These are phyloP conservation scores for Boletus rubroflammeus DNA, from an alignment of 768 basidiomycete species.

Conservation along the genomic window DNA sequence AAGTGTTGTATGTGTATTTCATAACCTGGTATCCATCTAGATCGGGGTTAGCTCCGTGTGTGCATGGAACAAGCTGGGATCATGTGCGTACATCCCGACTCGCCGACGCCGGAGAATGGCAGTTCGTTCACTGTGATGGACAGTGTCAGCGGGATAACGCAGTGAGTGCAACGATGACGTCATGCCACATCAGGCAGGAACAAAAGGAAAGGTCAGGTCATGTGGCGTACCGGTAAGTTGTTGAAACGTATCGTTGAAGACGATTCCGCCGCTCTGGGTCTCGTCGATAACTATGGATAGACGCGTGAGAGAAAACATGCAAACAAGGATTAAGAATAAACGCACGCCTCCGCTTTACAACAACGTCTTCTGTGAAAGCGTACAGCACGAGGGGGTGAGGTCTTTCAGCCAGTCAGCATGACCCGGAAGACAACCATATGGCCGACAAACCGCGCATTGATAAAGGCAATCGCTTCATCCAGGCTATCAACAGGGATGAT, in stretches of 20 bases:
- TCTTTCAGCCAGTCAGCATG: conserved; percentile 30
- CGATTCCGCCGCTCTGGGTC: conserved; percentile 55
- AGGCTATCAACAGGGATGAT: conserved; percentile 55
- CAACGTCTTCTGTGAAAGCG: conserved; percentile 51
- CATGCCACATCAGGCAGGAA: not conserved
- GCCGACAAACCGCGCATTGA: conserved; percentile 46
- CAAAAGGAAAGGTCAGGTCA: not conserved
- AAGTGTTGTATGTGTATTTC: conserved; percentile 53
- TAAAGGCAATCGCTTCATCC: conserved; percentile 52
- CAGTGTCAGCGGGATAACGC: not conserved
- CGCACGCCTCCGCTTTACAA: conserved; percentile 39
- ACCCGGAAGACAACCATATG: not conserved
- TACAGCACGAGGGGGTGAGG: conserved; percentile 62
- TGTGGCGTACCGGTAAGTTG: conserved; percentile 44
- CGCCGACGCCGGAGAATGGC: conserved; percentile 55
- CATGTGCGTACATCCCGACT: conserved; percentile 55
- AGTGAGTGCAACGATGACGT: conserved; percentile 8
- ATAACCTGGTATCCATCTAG: conserved; percentile 54
- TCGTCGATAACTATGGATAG: conserved; percentile 43
- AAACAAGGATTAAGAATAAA: not conserved
- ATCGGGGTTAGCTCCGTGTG: not conserved
- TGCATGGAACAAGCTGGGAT: not conserved
- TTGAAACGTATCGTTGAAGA: conserved; percentile 59
- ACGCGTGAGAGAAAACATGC: not conserved
- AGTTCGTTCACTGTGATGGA: conserved; percentile 33